phyloP scores from a whole-genome alignment of 176 grass and related monocot species.

The Oryza rufipogon region DNA sequence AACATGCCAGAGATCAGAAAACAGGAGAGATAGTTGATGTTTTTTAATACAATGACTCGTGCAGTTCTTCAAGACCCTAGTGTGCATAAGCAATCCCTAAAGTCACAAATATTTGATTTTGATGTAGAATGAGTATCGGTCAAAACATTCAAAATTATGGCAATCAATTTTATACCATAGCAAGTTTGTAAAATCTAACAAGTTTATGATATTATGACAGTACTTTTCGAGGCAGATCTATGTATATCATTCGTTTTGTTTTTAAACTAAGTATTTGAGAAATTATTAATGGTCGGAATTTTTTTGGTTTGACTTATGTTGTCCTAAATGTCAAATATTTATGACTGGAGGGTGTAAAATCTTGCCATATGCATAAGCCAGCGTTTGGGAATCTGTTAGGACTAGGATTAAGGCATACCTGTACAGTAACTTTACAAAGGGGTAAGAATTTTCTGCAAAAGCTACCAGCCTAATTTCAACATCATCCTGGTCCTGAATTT shows the following conservation, averaged over 20 bases:
- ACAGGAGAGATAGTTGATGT: background rate
- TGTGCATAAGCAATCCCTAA: background rate
- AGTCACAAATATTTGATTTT: too few relatives aligned
- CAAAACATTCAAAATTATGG: too few relatives aligned
- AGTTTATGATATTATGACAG: too few relatives aligned
- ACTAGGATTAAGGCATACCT: constrained; percentile 46
- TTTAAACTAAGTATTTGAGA: too few relatives aligned
- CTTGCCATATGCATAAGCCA: background rate
- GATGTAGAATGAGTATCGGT: too few relatives aligned
- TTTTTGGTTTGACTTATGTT: too few relatives aligned
- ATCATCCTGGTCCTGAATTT: constrained; percentile 77
- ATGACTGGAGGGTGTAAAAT: background rate
- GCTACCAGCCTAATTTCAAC: constrained; percentile 41
- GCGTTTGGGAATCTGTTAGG: background rate
- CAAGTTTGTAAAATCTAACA: too few relatives aligned
- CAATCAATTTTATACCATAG: too few relatives aligned
- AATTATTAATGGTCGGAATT: too few relatives aligned
- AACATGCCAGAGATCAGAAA: constrained; percentile 25
- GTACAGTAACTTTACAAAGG: constrained; percentile 74
- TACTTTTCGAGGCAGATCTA: too few relatives aligned
- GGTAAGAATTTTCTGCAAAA: constrained; percentile 36
- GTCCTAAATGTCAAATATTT: too few relatives aligned
- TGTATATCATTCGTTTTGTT: too few relatives aligned
- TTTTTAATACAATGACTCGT: constrained; percentile 1
- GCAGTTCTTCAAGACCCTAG: background rate